These are phyloP conservation scores for Chaetoceros muelleri DNA, from an alignment of 108 stramenopile genomes.

Conservation along the genomic window DNA sequence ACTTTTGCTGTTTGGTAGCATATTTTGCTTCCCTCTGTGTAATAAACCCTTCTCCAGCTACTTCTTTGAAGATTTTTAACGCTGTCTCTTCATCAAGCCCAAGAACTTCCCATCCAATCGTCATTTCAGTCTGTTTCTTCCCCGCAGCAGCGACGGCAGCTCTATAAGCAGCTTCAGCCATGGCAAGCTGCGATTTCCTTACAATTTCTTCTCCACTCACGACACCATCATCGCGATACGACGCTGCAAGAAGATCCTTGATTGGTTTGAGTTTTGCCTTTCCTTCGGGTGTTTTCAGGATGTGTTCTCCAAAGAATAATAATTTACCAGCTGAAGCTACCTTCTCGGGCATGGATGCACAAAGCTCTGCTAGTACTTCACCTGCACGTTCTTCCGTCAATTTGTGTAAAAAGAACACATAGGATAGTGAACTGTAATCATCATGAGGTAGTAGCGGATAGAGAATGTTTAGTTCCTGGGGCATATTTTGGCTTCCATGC, in stretches of 20 bases:
- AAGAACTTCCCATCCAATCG: slow-evolving; percentile 75
- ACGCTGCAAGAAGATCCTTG: slow-evolving; percentile 41
- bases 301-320: slow-evolving; percentile 66
- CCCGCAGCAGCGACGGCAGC: slow-evolving; percentile 45
- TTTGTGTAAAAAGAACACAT: slow-evolving; percentile 59
- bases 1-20: slow-evolving; percentile 30
- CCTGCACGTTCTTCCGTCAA: slow-evolving; percentile 64
- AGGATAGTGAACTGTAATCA: slow-evolving; percentile 43
- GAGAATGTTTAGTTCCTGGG: background rate
- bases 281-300: slow-evolving; percentile 57
- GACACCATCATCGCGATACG: slow-evolving; percentile 28
- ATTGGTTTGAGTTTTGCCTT: slow-evolving; percentile 33
- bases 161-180: slow-evolving; percentile 74
- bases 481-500: too few relatives aligned
- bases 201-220: slow-evolving; percentile 5
- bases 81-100: slow-evolving; percentile 71
- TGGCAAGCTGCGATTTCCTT: slow-evolving; percentile 15
- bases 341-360: slow-evolving; percentile 35
- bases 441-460: background rate
- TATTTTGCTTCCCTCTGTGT: slow-evolving; percentile 52
- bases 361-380: slow-evolving; percentile 40
- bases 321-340: slow-evolving; percentile 61
- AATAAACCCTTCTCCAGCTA: slow-evolving; percentile 45
- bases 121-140: slow-evolving; percentile 43
- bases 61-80: slow-evolving; percentile 55